Evolutionary conservation across 2,329 filamentous ascomycete species (phyloP).

Genomic region (Elsinoe australis): DNA sequence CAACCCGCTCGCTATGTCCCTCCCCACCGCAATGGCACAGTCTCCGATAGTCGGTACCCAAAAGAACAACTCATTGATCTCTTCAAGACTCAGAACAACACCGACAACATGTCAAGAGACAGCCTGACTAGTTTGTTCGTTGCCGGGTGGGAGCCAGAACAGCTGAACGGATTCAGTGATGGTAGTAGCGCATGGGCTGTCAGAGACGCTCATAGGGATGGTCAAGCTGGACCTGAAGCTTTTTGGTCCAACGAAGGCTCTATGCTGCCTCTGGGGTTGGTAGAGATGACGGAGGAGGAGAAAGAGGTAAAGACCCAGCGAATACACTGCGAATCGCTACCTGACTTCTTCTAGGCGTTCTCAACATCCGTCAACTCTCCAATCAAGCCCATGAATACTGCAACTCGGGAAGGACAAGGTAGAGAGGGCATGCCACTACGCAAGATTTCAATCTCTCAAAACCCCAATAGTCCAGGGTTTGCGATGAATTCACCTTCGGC

Average conservation of each 20-base stretch:
- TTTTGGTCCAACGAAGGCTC: slow-evolving; percentile 78
- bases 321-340: background rate
- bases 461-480: slow-evolving; percentile 56
- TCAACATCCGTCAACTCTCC: slow-evolving; percentile 84
- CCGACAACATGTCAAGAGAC: slow-evolving; percentile 54
- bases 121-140: slow-evolving; percentile 63
- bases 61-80: slow-evolving; percentile 73
- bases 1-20: slow-evolving; percentile 47
- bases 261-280: slow-evolving; percentile 62
- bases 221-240: slow-evolving; percentile 73
- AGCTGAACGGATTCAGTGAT: slow-evolving; percentile 49
- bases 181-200: slow-evolving; percentile 58
- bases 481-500: slow-evolving; percentile 66
- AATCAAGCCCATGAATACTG: slow-evolving; percentile 71
- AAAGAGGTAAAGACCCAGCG: slow-evolving; percentile 48
- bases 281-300: slow-evolving; percentile 62
- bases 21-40: slow-evolving; percentile 55
- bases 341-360: slow-evolving; percentile 56
- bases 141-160: slow-evolving; percentile 70
- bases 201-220: slow-evolving; percentile 66
- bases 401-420: slow-evolving; percentile 53
- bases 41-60: slow-evolving; percentile 57
- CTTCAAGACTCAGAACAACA: slow-evolving; percentile 52
- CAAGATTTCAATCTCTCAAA: slow-evolving; percentile 69
- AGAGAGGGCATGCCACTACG: slow-evolving; percentile 57